Percentiles rank a stretch among this genome's conserved stretches.
Evolutionary conservation across 306 rosid genomes (phyloP).

Genomic region (Cucurbita pepo): DNA sequence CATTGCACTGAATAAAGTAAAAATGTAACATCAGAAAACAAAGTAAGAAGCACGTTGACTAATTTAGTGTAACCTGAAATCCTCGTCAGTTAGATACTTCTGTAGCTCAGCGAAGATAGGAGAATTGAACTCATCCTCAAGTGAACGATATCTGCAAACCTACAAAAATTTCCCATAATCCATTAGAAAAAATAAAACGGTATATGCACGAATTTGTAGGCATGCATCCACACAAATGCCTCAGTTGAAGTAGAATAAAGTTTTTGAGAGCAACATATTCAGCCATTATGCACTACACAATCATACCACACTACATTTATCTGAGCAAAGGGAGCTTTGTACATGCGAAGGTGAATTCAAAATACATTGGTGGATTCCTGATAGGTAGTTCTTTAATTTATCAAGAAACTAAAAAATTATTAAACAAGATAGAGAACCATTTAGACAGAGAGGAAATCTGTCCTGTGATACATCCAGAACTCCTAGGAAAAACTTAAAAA

Average conservation of each 20-base stretch:
- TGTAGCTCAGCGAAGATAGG: conserved; percentile 59
- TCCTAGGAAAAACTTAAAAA: not conserved
- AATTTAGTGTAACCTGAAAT: conserved; percentile 47
- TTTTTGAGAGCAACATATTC: not conserved
- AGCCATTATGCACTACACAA: not conserved
- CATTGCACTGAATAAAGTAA: not conserved
- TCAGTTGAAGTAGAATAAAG: not conserved
- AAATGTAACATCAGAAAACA: conserved; percentile 3
- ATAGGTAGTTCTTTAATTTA: not conserved
- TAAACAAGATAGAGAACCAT: not conserved
- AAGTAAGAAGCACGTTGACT: conserved; percentile 1
- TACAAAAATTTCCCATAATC: conserved; percentile 14
- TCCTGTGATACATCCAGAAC: not conserved
- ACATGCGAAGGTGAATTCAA: not conserved
- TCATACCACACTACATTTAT: not conserved
- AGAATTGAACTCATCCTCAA: conserved; percentile 75
- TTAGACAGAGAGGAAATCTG: not conserved
- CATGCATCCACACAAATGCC: not conserved
- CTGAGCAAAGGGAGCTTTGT: not conserved
- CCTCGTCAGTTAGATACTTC: conserved; percentile 83
- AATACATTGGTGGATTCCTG: not conserved
- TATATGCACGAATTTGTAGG: not conserved
- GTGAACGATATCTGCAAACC: conserved; percentile 78
- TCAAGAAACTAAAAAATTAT: not conserved
- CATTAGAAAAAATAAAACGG: not conserved